Base-by-base conservation (phyloP, 139 green algal genomes). In the Chlamydomonas incerta region DNA sequence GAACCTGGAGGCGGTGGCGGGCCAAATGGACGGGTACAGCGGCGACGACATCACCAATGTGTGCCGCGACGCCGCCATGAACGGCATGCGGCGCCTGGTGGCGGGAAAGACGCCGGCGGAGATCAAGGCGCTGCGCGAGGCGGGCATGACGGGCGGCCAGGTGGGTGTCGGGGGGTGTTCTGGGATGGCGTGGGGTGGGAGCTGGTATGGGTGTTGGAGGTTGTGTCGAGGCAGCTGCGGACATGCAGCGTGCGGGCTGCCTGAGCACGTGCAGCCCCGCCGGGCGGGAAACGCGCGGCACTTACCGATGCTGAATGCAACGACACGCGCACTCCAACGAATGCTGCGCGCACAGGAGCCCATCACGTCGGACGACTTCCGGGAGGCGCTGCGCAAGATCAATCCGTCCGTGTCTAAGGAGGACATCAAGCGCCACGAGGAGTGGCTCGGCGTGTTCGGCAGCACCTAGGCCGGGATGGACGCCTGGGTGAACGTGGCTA, bases 1-100 rank as follows among this genome's bases (percentile, higher is more conserved):
- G 26, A 91, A 98, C 74, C 92, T 96, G 50, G 91, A 93, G 0
- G 65, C 91, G 33, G 82, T 99, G 24, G 91, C 93, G 0, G 11
- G 74, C 4, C 79, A 89, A 69, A 92, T 94, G n/a, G 91, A 96
- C 47, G 96, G 97, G 41, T 98, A 98, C 89, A 94, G 72, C 63
- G 96, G 96, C 0, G 96, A 99, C 80, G 96, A 99, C 92, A 94
- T 98, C 81, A 97, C 95, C 66, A 98, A 97, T 90, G 90, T 99
- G 52, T 98, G 95, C 90, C 88, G 96, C 46, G 96, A 98, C 80
- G 96, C 97, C 24, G 95, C 94, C 21, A 95, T 99, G 93, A 97
- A 97, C 87, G 95, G 96, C 80, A 97, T 99, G 93, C 91, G 97
- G 24, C 92, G 95, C 57, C 90, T 92, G 29, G 96, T 97, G 21